Base-by-base conservation (phyloP, 768 basidiomycete species). In the Pisolithus tinctorius region DNA sequence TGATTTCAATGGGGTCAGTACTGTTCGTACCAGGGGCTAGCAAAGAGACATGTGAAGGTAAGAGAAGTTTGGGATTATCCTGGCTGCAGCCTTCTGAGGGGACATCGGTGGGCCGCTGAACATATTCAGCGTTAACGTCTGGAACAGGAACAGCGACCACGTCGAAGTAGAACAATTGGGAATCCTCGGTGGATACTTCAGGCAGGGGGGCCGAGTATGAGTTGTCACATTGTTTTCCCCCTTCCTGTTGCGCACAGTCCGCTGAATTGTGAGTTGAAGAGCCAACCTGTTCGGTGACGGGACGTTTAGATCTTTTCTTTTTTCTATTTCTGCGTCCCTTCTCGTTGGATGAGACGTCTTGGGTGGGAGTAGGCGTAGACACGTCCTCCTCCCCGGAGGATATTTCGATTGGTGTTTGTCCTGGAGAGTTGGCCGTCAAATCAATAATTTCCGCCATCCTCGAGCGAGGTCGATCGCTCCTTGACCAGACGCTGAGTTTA, bases 1-100 rank as follows among this genome's bases (percentile, higher is more conserved):
- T 63, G 17, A 83, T 74, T 52, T 78, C 71, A 27, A 74, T 66
- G 4, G 78, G 71, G 13, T 71, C 64, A 41, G 65, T 60, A 30
- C 51, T 70, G 41, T 60, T 41, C 16, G 55, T 58, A 17, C 49
- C 50, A 16, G 39, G 26, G 20, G 73, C 74, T 48, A 80, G 69
- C 5, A 89, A 72, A 7, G 75, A 75, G 25, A 90, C 88, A 67
- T 91, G 88, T 1, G 80, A 67, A 0, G 88, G 88, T 10, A 91
- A 71, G 23, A 88, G 66, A 11, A 91, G 57, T 45, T 54, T 47
- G 47, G 37, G 49, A 7, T 9, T 38, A 10, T 47, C 58, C 44
- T 30, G 39, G 48, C 56, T 65, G 61, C 55, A 44, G 47, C 66
- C 58, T 6, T 51, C 51, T 0, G 54, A 20, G 8, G 43, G 48